phyloP scores from a whole-genome alignment of 345 rosid genomes.

The Lepidium didymum region DNA sequence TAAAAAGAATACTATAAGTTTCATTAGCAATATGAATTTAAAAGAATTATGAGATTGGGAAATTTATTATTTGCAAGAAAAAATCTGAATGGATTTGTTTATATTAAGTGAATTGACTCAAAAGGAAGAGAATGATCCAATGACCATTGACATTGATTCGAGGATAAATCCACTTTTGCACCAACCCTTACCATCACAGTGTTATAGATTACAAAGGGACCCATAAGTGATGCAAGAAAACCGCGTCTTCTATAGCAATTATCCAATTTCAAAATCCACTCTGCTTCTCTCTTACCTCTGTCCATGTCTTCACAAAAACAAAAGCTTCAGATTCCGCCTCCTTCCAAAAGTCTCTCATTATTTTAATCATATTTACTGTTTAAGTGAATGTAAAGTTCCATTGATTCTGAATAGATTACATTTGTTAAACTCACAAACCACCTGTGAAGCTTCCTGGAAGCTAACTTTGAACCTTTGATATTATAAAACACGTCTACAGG shows the following conservation, averaged over 20 bases:
- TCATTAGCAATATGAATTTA: too few relatives aligned
- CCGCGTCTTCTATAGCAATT: constrained; percentile 22
- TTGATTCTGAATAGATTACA: constrained; percentile 2
- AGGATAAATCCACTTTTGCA: constrained; percentile 14
- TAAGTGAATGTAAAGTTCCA: constrained; percentile 20
- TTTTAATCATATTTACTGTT: constrained; percentile 15
- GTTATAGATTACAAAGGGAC: constrained; percentile 11
- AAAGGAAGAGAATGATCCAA: not conserved
- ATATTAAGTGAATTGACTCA: not conserved
- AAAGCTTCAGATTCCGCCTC: constrained; percentile 15
- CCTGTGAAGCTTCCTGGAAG: constrained; percentile 18
- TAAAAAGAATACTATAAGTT: too few relatives aligned
- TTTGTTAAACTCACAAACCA: constrained; percentile 20
- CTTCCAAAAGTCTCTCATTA: constrained; percentile 13
- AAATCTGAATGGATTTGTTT: not conserved
- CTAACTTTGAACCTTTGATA: not conserved
- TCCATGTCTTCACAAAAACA: constrained; percentile 7
- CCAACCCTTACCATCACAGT: constrained; percentile 21
- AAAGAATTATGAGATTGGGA: not conserved
- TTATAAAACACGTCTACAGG: constrained; percentile 7
- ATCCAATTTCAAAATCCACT: constrained; percentile 15
- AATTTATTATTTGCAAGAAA: not conserved
- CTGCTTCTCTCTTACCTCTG: not conserved
- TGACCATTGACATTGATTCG: constrained; percentile 16
- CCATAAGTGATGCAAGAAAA: constrained; percentile 27